Base-by-base conservation (phyloP, 2,329 filamentous ascomycete species). In the Macrophomina tecta region DNA sequence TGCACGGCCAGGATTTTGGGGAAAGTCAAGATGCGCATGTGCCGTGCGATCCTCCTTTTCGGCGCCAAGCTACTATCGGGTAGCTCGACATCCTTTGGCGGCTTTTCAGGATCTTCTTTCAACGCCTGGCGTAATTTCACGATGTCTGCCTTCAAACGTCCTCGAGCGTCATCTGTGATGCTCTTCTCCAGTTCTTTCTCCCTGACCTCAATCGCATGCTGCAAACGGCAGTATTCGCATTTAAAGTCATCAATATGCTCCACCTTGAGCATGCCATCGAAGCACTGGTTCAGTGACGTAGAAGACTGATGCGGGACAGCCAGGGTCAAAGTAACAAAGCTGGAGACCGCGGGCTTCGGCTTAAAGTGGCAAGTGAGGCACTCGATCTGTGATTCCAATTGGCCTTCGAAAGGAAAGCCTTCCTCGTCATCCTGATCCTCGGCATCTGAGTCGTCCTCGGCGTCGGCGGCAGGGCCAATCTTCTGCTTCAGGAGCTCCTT, bases 171-270 rank as follows among this genome's bases (percentile, higher is more conserved):
- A 3, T 64, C 51, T 28, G 73, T 65, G 23, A 68, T 70, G 1
- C 73, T 69, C 28, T 81, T 85, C 40, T 82, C 78, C 40, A 90
- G 76, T 69, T 93, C 88, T 6, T 83, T 81, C 69, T 87, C 82
- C 69, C 92, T 86, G 61, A 85, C 79, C 36, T 88, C 83, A 64
- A 92, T 81, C 4, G 93, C 93, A 77, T 97, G 91, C 51, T 92
- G 80, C n/a, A 99, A 84, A 28, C 93, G 89, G 75, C 95, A 99
- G 79, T 89, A 91, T 73, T 97, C 95, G 81, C 95, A 99, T 72
- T 92, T 94, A 83, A 96, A 99, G 76, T 97, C 95, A 69, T 98
- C 94, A 70, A 99, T 97, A 76, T 93, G 91, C 78, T 99, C 95
- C 0, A 92, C 93, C 80, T 97, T 97, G 71, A 99, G 90, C 79